These are phyloP conservation scores for Clonostachys rosea DNA, from an alignment of 2,329 filamentous ascomycete species.

Conservation along the genomic window DNA sequence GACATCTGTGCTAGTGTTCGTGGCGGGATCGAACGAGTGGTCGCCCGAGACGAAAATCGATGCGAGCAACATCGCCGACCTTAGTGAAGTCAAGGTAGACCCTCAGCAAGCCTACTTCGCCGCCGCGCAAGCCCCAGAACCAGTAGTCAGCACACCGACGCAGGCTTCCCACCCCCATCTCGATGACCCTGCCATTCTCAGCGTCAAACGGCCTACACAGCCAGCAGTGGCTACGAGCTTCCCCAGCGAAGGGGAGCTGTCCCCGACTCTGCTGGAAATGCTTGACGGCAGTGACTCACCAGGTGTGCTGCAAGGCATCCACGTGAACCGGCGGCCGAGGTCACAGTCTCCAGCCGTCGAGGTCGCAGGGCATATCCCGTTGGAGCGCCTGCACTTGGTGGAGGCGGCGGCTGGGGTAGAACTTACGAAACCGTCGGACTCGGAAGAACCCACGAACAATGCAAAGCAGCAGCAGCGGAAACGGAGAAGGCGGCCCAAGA, in stretches of 20 bases:
- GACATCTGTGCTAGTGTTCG: constrained; percentile 23
- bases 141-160: constrained; percentile 15
- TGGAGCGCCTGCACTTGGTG: neutral
- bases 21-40: constrained; percentile 35
- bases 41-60: constrained; percentile 36
- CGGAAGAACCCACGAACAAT: neutral
- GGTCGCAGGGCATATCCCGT: neutral
- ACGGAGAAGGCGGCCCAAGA: constrained; percentile 8
- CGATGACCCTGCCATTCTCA: constrained; percentile 80
- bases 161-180: constrained; percentile 38
- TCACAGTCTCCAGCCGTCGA: constrained; percentile 2
- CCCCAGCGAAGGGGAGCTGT: neutral
- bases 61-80: constrained; percentile 37
- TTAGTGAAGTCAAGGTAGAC: constrained; percentile 30
- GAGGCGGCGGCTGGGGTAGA: neutral
- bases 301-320: constrained; percentile 2
- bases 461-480: constrained; percentile 1
- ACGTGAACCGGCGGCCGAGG: neutral
- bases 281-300: neutral
- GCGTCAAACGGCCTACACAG: constrained; percentile 43
- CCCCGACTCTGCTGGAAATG: neutral
- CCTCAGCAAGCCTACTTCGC: constrained; percentile 17
- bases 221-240: neutral
- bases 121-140: constrained; percentile 13
- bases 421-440: neutral